Evolutionary conservation across 2,329 filamentous ascomycete species (phyloP).

Genomic region (Aspergillus fijiensis): DNA sequence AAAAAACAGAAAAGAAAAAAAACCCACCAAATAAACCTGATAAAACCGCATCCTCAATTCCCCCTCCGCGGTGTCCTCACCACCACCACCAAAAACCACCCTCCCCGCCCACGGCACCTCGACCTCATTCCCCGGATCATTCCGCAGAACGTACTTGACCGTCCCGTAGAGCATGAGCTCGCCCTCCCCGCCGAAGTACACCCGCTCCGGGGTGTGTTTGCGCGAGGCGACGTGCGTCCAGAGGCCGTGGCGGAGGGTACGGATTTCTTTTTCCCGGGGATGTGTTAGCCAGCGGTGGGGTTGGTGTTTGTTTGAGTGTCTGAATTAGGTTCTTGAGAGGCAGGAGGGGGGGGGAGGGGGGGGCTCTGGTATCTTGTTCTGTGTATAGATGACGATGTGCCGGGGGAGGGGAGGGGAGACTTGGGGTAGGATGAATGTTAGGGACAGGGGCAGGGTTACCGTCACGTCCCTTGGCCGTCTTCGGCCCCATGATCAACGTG

Average conservation of each 20-base stretch:
- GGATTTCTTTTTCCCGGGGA: constrained; percentile 28
- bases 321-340: too few relatives aligned
- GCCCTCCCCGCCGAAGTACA: constrained; percentile 34
- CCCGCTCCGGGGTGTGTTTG: constrained; percentile 29
- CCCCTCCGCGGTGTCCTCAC: constrained; percentile 23
- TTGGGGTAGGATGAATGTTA: not conserved
- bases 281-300: not conserved
- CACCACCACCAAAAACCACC: constrained; percentile 34
- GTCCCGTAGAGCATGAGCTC: constrained; percentile 42
- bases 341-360: too few relatives aligned
- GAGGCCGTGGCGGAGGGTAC: constrained; percentile 33
- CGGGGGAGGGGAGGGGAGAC: too few relatives aligned
- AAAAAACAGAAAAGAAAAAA: not conserved
- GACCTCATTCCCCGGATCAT: constrained; percentile 30
- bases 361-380: too few relatives aligned
- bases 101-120: constrained; percentile 40
- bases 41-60: constrained; percentile 40
- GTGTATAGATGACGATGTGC: too few relatives aligned
- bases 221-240: constrained; percentile 39
- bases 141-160: constrained; percentile 36
- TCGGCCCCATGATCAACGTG: constrained; percentile 40
- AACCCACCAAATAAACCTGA: constrained; percentile 42
- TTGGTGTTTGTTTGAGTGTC: too few relatives aligned
- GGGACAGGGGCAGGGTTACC: constrained; percentile 24
- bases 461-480: constrained; percentile 31